Evolutionary conservation across 2,329 filamentous ascomycete species (phyloP).

Genomic region (Thielaviopsis euricoi): DNA sequence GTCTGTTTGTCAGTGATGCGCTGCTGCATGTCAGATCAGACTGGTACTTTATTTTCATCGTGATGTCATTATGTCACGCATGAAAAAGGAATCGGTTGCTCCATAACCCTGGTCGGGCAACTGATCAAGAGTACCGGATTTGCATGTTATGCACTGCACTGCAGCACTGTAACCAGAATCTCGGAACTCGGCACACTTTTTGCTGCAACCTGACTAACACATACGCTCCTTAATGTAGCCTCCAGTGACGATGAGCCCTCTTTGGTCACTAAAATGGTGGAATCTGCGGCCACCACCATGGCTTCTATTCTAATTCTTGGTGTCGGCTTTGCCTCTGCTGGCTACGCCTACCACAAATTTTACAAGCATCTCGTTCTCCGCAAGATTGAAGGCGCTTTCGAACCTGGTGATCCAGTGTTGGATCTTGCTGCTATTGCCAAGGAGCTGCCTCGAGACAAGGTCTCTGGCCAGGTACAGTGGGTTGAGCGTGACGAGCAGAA

Average conservation of each 20-base stretch:
- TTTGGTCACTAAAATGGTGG: constrained; percentile 46
- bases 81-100: not conserved
- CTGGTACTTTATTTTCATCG: not conserved
- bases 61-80: not conserved
- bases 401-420: constrained; percentile 77
- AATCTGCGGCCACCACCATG: constrained; percentile 58
- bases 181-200: not conserved
- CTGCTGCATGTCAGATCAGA: not conserved
- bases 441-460: constrained; percentile 30
- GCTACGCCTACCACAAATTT: constrained; percentile 61
- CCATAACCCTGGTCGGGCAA: not conserved
- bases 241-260: constrained; percentile 18
- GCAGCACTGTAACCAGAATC: not conserved
- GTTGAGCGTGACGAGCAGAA: constrained; percentile 68
- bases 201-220: not conserved
- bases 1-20: not conserved
- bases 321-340: constrained; percentile 46
- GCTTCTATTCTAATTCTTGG: constrained; percentile 59
- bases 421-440: constrained; percentile 57
- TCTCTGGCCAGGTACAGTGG: constrained; percentile 44
- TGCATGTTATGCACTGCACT: not conserved
- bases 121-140: not conserved
- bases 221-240: not conserved
- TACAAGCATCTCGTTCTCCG: constrained; percentile 85
- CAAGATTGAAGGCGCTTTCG: constrained; percentile 87